These are phyloP conservation scores for Haematococcus sp. DNA, from an alignment of 139 green algal genomes.

Conservation along the genomic window DNA sequence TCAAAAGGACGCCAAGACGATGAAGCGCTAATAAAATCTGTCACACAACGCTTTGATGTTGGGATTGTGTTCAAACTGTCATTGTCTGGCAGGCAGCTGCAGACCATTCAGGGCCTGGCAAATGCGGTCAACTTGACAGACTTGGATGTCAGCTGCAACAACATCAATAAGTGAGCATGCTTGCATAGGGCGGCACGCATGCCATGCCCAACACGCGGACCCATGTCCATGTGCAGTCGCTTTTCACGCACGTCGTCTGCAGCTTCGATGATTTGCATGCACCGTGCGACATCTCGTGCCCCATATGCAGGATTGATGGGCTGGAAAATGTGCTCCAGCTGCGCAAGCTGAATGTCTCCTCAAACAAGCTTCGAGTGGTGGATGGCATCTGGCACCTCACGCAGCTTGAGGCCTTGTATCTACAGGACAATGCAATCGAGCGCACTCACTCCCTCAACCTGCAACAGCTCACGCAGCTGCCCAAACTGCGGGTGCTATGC, in stretches of 20 bases:
- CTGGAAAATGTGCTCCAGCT: conserved; percentile 12
- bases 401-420: conserved; percentile 19
- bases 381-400: conserved; percentile 11
- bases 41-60: conserved; percentile 14
- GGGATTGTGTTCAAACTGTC: conserved; percentile 25
- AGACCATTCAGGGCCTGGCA: conserved; percentile 1
- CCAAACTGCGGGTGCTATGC: conserved; percentile 6
- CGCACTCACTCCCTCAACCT: conserved; percentile 8
- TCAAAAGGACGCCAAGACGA: neutral
- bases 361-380: conserved; percentile 8
- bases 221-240: neutral
- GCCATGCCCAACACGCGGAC: neutral
- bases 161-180: conserved; percentile 14
- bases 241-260: no score
- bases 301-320: conserved; percentile 22
- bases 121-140: conserved; percentile 22
- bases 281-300: neutral
- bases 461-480: conserved; percentile 19
- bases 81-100: neutral
- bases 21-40: neutral
- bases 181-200: neutral
- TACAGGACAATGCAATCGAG: conserved; percentile 26
- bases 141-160: conserved; percentile 22
- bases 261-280: neutral
- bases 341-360: conserved; percentile 16